Evolutionary conservation across 805 yeast species (phyloP), one percentile per base, ranked within the genome.

Genomic region (Ogataea saltuana): DNA sequence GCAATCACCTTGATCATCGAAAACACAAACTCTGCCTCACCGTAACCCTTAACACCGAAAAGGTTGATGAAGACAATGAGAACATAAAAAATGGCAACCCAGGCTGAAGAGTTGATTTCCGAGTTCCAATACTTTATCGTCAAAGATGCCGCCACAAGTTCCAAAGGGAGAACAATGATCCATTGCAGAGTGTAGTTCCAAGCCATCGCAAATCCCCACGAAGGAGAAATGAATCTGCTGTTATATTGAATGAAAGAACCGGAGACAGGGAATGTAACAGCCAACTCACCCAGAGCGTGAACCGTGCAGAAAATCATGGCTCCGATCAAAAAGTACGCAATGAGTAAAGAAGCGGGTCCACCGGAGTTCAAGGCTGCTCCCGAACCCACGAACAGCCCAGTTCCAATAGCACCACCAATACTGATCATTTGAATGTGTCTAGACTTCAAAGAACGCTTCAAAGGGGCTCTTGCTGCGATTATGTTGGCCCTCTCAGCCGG

Each of bases 351-450:
- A 7, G 81, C 83, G 9, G 89, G 88, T n/a, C 89, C 88, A 55
- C 85, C 83, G 20, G 69, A 61, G 12, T 72, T 51, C 36, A 83
- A 63, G 1, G 84, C 72, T 11, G 72, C 61, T 45, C 84, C 83
- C 4, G 86, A 76, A 50, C 85, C 85, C 16, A 85, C 81, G 44
- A 85, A 77, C 38, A 85, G 69, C 48, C 89, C 91, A 4, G 88
- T 81, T 46, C 91, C 93, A 53, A 85, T 83, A 48, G 83, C 75
- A 16, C 88, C 88, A 46, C 88, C 89, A 47, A 83, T 70, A 35
- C 88, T 85, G 63, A 84, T 83, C 86, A 83, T 80, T 42, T 81
- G 78, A 53, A 84, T 62, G 55, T 84, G 88, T 50, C 88, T 69
- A 33, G 78, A 73, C 53, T 75, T 76, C 33, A 80, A 68, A 1